Evolutionary conservation across 495 filamentous ascomycete genomes (phyloP), one percentile per base, ranked within the genome.

Genomic region (Daldinia decipiens): DNA sequence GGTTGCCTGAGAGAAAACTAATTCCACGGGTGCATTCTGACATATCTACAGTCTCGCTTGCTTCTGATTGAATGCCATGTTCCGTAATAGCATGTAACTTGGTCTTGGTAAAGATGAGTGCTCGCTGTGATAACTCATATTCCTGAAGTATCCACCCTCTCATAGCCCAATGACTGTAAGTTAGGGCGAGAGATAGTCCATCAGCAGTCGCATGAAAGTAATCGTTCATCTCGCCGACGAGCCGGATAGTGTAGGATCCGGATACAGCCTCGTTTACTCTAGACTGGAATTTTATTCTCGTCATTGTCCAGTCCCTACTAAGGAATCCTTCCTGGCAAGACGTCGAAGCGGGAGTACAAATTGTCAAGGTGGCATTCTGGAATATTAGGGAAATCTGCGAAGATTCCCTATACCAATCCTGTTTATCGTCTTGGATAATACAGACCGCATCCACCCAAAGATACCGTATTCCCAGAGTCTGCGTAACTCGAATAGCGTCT

Each of bases 371-470:
- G 6, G 70, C 60, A 29, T 52, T 62, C 17, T 54, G 54, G 70
- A 59, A 72, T n/a, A 72, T 57, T 7, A 52, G 11, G 21, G 50
- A 57, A 60, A 72, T 69, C 34, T 24, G 45, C 31, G 61, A 29
- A 3, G 59, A 56, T 13, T 68, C 70, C 38, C 51, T 68, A 17
- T 64, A 65, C 70, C 65, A 72, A 34, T 72, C 70, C 2, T 61
- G 24, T 12, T 27, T 21, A 21, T 69, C 59, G 8, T 63, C 65
- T 32, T 72, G 70, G 2, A 72, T 47, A 13, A 72, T 72, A 26
- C 70, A 72, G 4, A 72, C 36, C 2, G 70, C 70, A 50, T 72
- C 70, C 5, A 69, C 40, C 70, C 70, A 72, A 32, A 72, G 65
- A 40, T 68, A 72, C 21, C 34, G 59, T 27, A 68, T 65, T 3